Evolutionary conservation across 2,329 filamentous ascomycete genomes (phyloP), one percentile per base, ranked within the genome.

Genomic region (Neofusicoccum parvum): DNA sequence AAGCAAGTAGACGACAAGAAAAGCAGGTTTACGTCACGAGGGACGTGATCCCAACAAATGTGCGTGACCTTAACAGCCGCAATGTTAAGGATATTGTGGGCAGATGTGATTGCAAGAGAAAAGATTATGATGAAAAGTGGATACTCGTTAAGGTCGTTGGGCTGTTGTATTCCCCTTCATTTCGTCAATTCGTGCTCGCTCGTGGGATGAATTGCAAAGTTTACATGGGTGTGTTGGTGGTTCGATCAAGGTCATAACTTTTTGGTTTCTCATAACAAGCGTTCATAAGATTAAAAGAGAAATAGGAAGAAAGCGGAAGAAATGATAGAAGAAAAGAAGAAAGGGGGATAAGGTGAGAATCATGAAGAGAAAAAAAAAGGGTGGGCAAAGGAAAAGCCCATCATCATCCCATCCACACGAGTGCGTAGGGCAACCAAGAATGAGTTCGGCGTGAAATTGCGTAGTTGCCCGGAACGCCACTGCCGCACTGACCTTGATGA

Each of bases 381-480:
- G 17, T 6, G n/a, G 41, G 15, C 34, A 39, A 56, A 51, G 27
- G 34, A 36, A 45, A 32, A 14, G 20, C 27, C 53, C 20, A 1
- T 5, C 12, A 27, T 41, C 53, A 17, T 37, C n/a, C 27, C 32
- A 17, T 48, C 39, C 12, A n/a, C 34, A 32, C 39, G 39, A 41
- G 41, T 17, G 11, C 27, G 15, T 32, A 32, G 23, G 53, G 53
- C 53, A 58, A 14, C 32, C 37, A 39, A 39, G 37, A 39, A 39
- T 39, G 12, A 23, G 37, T 11, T 10, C 17, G 15, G 12, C 27
- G 56, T 20, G 43, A 36, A 48, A 39, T 60, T 60, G 43, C 56
- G 56, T 46, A 60, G 41, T 39, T 32, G 56, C 32, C 37, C 32
- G 56, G 27, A 60, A 59, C 54, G 41, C 54, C 54, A 59, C 54